Evolutionary conservation across 176 grass and related monocot species (phyloP), one percentile per base, ranked within the genome.

Genomic region (Triticum turgidum): DNA sequence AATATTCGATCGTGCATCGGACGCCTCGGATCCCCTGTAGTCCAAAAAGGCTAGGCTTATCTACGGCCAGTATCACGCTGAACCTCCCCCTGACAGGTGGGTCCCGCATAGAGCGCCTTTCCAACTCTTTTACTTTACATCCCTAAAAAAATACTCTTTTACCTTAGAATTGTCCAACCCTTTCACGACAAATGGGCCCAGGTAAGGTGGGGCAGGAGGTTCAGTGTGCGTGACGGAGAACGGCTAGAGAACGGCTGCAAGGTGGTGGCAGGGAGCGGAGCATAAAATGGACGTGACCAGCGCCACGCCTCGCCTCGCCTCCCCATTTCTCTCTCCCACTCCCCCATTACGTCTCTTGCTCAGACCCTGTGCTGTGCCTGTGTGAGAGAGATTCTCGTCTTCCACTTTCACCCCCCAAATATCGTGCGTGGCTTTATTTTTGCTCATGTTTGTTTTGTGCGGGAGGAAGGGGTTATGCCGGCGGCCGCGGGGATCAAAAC

Each of bases 221-320:
- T 54, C 78, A 87, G 78, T 74, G 69, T 4, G 3, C 1, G 24
- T 27, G 4, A 11, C 1, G 2, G 37, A 2, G 34, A 22, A 20
- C 20, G 68, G 68, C 34, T 39, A n/a, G 34, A n/a, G 29, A n/a
- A 22, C 7, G 15, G 7, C 5, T 15, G 11, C 9, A 52, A 18
- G 35, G 59, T 5, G 44, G 37, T 8, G 64, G 1, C n/a, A 18
- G 58, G 1, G 42, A 3, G n/a, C 3, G 39, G 21, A 2, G 30
- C 68, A 59, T 74, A 80, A 89, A 80, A 39, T 1, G 56, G 82
- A 81, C 82, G 82, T 85, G 82, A 80, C 67, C 29, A 25, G 70
- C 42, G 71, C 39, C 13, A 38, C 49, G 49, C 51, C 49, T 52
- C 49, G 49, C 49, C 49, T 52, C 14, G 4, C 6, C 30, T 5